Base-by-base conservation (phyloP, 2,329 filamentous ascomycete genomes). In the Passalora sequoiae region DNA sequence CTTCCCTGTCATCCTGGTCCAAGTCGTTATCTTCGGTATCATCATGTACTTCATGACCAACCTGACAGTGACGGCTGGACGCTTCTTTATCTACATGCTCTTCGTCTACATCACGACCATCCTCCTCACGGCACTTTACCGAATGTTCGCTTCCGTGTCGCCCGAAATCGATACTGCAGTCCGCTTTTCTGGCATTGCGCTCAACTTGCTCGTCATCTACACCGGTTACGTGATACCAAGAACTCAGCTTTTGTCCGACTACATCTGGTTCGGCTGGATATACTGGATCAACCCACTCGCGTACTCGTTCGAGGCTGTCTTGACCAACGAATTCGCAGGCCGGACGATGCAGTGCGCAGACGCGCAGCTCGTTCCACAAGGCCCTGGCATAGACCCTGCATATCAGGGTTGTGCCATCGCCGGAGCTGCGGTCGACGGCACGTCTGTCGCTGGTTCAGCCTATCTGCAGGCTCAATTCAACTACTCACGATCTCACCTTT, bases 151-250 rank as follows among this genome's bases (percentile, higher is more conserved):
- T 1, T 72, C 80, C 1, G 66, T 83, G 21, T 81, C 76, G 3
- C 77, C 75, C 2, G 74, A 75, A 1, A 81, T 84, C 35, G 79
- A 84, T 51, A 79, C 82, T 47, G 79, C 81, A 1, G 78, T 84
- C 8, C 70, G 80, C 8, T 81, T 84, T 60, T 73, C 75, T 46
- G 80, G 81, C 54, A 73, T 81, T 47, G 73, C 73, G 0, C 65
- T 83, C 43, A 83, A 83, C 49, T 62, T 83, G 15, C 67, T 83
- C 35, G 69, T 82, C 52, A 71, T 84, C 53, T 84, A 74, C 57
- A 78, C 78, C 13, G 81, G 81, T 32, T 84, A 84, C 58, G 77
- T 81, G n/a, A 83, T 84, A 52, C 76, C 78, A 0, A 82, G 81
- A 57, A 74, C 77, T 9, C 73, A 75, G 30, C 64, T 83, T n/a